Base-by-base conservation (phyloP, 73 alveolate species). In the Paramecium sexaurelia region DNA sequence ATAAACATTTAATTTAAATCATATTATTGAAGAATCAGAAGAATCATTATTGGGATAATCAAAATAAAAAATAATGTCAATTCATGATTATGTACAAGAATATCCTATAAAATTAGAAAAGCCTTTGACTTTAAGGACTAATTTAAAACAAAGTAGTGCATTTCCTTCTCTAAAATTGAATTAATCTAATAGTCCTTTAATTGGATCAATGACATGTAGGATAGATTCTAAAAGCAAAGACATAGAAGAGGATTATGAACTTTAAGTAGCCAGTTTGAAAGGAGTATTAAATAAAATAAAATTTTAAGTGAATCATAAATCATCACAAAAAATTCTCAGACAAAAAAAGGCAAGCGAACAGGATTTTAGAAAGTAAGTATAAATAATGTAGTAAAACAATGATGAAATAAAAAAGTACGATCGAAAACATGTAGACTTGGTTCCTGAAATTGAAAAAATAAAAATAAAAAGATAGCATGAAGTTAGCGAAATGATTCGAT, bases 31-130 rank as follows among this genome's bases (percentile, higher is more conserved):
- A 51, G 67, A 51, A 17, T 4, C 32, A 51, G 67, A 51, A 17
- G 67, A 51, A 51, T 51, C 29, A 17, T 4, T 17, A 51, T n/a
- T n/a, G 4, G 67, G 27, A 51, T 26, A 10, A 61, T 32, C 47
- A 11, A 61, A 61, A 61, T 26, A 29, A 61, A 11, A 61, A 61
- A 29, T 1, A 3, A 32, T 29, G 26, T 61, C 83, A 1, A 0
- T 61, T 29, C 83, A 61, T 61, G 83, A 61, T 61, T 61, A 29
- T 61, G 43, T 61, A 29, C 83, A 61, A 61, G 83, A 61, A 61
- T 32, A 61, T 61, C 83, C 83, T 29, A 61, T 61, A 11, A 61
- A 61, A 61, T 10, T 61, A 61, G 67, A 51, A n/a, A 29, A 10
- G 39, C 43, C 83, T 61, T 8, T 29, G 17, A 11, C 19, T 5